These are phyloP conservation scores for Chamaecrista fasciculata DNA, from an alignment of 306 rosid genomes.

Conservation along the genomic window DNA sequence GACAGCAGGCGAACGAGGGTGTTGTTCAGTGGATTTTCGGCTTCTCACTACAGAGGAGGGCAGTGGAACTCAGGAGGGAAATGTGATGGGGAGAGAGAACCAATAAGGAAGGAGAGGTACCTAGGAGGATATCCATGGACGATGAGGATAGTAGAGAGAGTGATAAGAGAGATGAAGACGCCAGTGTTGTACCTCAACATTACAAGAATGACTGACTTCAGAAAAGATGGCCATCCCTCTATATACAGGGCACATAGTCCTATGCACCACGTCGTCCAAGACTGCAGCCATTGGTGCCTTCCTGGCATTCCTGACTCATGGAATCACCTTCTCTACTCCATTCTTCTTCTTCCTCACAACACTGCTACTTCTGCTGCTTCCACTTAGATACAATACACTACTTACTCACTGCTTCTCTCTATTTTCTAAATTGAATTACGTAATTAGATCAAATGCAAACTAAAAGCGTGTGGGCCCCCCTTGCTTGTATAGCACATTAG, in stretches of 20 bases:
- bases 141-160: slow-evolving; percentile 33
- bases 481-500: too few species aligned
- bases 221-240: slow-evolving; percentile 46
- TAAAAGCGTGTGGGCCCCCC: too few species aligned
- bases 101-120: slow-evolving; percentile 33
- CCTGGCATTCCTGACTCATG: slow-evolving; percentile 53
- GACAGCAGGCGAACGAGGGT: slow-evolving; percentile 33
- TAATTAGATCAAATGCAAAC: too few species aligned
- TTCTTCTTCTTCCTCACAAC: slow-evolving; percentile 10
- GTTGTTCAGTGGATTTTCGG: slow-evolving; percentile 40
- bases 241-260: slow-evolving; percentile 13
- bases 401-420: too few species aligned
- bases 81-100: slow-evolving; percentile 36
- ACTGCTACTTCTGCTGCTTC: too few species aligned
- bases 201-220: slow-evolving; percentile 37
- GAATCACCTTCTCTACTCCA: slow-evolving; percentile 38
- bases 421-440: too few species aligned
- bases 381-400: too few species aligned
- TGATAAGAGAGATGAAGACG: slow-evolving; percentile 38
- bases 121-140: slow-evolving; percentile 40
- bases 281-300: slow-evolving; percentile 50
- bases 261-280: slow-evolving; percentile 13
- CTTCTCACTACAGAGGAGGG: slow-evolving; percentile 45
- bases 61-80: slow-evolving; percentile 41
- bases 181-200: slow-evolving; percentile 43